Base-by-base conservation (phyloP, 2,329 filamentous ascomycete species). In the Ilyonectria sp. region DNA sequence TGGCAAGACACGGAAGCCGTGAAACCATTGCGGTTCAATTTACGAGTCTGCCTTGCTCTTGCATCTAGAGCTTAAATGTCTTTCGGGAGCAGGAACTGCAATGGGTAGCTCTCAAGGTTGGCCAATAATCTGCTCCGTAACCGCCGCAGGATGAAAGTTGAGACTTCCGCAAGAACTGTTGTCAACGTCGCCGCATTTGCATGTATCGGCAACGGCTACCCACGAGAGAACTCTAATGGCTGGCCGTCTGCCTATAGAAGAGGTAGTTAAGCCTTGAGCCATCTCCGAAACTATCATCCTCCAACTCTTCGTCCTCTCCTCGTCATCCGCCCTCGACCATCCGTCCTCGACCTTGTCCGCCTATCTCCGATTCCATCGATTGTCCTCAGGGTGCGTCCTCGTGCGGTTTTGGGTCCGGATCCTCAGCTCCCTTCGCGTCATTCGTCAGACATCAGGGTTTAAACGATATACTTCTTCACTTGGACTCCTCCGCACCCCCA, bases 151-250 rank as follows among this genome's bases (percentile, higher is more conserved):
- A 8, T n/a, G 40, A 43, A n/a, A 43, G 15, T 43, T 43, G 40
- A 19, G 49, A 33, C 49, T 52, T 52, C 17, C 49, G 15, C 50
- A 53, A 37, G n/a, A 6, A 6, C 26, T 26, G 31, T 35, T 21
- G n/a, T 4, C 29, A 53, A 23, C 31, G 50, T 21, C 31, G 11
- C 33, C 15, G n/a, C 29, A 53, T 53, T 46, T 23, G 44, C 40
- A 43, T 43, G 31, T 31, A 35, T 37, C 11, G 50, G 50, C 50
- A 53, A 21, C 29, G 31, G 31, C 50, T 21, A 35, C 50, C 50
- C 31, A 21, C n/a, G n/a, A 35, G n/a, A n/a, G 9, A 6, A 35
- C 6, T 33, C n/a, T 53, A 35, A 53, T 21, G 19, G n/a, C 11
- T 10, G n/a, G 29, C 6, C 17, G 50, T 21, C 23, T 21, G 23